Evolutionary conservation across 2,329 filamentous ascomycete species (phyloP), one percentile per base, ranked within the genome.

Genomic region (Aspergillus sp.): DNA sequence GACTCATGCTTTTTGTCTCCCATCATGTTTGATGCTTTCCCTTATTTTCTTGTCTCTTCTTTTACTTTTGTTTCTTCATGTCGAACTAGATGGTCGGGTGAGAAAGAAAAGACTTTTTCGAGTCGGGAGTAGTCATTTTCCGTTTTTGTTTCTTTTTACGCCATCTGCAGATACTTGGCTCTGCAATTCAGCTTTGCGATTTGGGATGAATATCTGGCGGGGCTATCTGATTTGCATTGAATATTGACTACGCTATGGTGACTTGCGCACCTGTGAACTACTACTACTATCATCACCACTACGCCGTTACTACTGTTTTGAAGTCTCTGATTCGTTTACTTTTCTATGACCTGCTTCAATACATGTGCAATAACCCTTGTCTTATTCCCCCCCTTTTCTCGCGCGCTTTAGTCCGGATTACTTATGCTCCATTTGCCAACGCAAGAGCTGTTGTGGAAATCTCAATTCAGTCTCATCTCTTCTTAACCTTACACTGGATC

Each of bases 1-100:
- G 60, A 65, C 63, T 65, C 62, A 62, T 59, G 47, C 60, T 65
- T 61, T 61, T 48, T 66, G 43, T 66, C 58, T 57, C 55, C 26
- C 56, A 53, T 63, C 57, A 58, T 65, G 54, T 59, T 62, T 59
- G 39, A 36, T 51, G 17, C 42, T 47, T 39, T 44, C 20, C n/a
- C 34, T n/a, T 41, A 18, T 20, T 48, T 34, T 34, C 30, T 44
- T 26, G 24, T 45, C 24, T 32, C 24, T 26, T 20, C 42, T 13
- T 44, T 18, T 30, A 11, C 26, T 15, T 51, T 53, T 54, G 53
- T 48, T 48, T 58, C 60, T 38, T 22, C 22, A 20, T 55, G 55
- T 64, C 64, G 64, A 64, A 56, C 61, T 67, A 66, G 65, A 66
- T 62, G 55, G 61, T 61, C 55, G 61, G 58, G 59, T 62, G 64